These are phyloP conservation scores for Phaeosphaeria sp. DNA, from an alignment of 2,329 filamentous ascomycete genomes.

Conservation along the genomic window DNA sequence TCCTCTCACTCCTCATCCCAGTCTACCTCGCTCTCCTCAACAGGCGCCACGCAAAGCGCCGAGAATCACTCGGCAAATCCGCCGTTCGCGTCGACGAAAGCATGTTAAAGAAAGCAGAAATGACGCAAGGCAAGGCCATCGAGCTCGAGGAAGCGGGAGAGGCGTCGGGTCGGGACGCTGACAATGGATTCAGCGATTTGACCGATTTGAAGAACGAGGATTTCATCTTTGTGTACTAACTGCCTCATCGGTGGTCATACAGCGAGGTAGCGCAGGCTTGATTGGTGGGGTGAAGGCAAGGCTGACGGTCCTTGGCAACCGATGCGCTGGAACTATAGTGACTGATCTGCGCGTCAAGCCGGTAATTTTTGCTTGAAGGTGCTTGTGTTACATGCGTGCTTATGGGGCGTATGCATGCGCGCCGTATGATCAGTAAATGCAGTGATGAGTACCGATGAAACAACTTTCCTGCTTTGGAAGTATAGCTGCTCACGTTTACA, in stretches of 20 bases:
- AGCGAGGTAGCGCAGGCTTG: not conserved
- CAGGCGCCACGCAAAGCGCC: conserved; percentile 35
- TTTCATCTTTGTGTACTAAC: conserved; percentile 21
- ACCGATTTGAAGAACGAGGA: conserved; percentile 31
- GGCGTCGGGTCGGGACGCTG: conserved; percentile 7
- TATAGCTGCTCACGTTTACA: not conserved
- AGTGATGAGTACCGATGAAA: not conserved
- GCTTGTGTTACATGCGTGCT: not conserved
- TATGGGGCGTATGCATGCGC: not conserved
- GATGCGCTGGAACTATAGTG: not conserved
- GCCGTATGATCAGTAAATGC: not conserved
- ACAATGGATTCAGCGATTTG: conserved; percentile 26
- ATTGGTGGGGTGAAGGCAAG: not conserved
- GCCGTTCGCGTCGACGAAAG: conserved; percentile 40
- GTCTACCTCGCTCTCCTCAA: conserved; percentile 43
- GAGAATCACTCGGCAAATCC: conserved; percentile 39
- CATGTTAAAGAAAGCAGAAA: conserved; percentile 38
- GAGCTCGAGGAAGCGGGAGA: conserved; percentile 14
- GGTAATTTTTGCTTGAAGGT: not conserved
- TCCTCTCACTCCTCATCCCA: conserved; percentile 36
- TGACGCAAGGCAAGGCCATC: conserved; percentile 13
- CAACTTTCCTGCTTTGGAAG: not conserved
- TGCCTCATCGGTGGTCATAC: not conserved
- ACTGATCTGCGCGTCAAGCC: not conserved
- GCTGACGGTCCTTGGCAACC: not conserved